A percentile compares a stretch with the other conserved stretches of the same genome.
phyloP scores from a whole-genome alignment of 352 stramenopile genomes.

The Globisporangium polare region DNA sequence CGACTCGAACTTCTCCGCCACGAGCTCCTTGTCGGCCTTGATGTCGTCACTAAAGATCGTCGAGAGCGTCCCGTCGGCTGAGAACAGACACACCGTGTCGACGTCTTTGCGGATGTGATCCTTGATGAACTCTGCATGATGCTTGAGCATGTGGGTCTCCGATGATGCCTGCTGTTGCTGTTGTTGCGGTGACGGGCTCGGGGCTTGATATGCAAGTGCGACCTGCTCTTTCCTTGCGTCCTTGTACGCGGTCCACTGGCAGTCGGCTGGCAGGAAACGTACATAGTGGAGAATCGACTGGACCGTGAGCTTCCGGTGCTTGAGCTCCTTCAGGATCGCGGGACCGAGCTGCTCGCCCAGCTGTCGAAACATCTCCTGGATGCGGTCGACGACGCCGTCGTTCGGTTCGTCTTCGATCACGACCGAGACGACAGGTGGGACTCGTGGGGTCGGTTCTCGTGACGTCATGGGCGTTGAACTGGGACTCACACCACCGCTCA shows the following conservation, averaged over 20 bases:
- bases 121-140: slow-evolving; percentile 68
- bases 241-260: slow-evolving; percentile 65
- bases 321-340: slow-evolving; percentile 48
- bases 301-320: slow-evolving; percentile 50
- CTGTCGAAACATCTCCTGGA: slow-evolving; percentile 70
- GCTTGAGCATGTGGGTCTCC: slow-evolving; percentile 34
- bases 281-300: slow-evolving; percentile 57
- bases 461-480: slow-evolving; percentile 6
- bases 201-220: slow-evolving; percentile 28
- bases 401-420: slow-evolving; percentile 17
- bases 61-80: slow-evolving; percentile 49
- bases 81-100: slow-evolving; percentile 68
- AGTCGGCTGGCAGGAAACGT: slow-evolving; percentile 53
- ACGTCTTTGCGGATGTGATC: slow-evolving; percentile 69
- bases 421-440: background rate
- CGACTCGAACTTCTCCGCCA: slow-evolving; percentile 58
- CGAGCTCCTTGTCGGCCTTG: slow-evolving; percentile 38
- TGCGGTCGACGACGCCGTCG: slow-evolving; percentile 48
- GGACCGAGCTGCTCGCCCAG: slow-evolving; percentile 44
- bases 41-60: slow-evolving; percentile 73
- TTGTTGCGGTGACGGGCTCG: background rate
- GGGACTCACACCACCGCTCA: background rate
- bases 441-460: background rate
- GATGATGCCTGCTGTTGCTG: background rate
- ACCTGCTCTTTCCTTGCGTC: slow-evolving; percentile 57